Evolutionary conservation across 78 protist genomes (phyloP).

Genomic region (Dictyostelium intermedium): DNA sequence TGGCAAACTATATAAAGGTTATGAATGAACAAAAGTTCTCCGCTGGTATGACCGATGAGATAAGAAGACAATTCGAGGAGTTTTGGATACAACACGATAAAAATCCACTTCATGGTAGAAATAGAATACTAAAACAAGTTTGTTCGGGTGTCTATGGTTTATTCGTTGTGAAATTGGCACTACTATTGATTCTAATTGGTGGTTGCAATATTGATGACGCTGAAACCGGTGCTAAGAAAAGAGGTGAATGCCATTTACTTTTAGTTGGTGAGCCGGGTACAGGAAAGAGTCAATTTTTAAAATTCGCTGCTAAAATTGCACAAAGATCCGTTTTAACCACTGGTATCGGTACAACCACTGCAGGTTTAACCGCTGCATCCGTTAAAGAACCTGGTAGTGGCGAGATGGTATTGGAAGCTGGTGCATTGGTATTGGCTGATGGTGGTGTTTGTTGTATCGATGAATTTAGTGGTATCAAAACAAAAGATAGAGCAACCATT

Average conservation of each 20-base stretch:
- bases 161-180: slow-evolving; percentile 91
- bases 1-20: slow-evolving; percentile 80
- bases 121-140: slow-evolving; percentile 62
- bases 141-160: slow-evolving; percentile 90
- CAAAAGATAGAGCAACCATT: slow-evolving; percentile 89
- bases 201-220: slow-evolving; percentile 83
- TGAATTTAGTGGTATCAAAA: slow-evolving; percentile 94
- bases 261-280: slow-evolving; percentile 98
- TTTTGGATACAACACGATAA: slow-evolving; percentile 80
- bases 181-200: slow-evolving; percentile 91
- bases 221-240: slow-evolving; percentile 52
- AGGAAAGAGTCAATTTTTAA: slow-evolving; percentile 92
- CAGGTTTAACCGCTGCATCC: slow-evolving; percentile 73
- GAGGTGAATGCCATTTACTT: slow-evolving; percentile 97
- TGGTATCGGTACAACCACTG: slow-evolving; percentile 90
- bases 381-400: slow-evolving; percentile 81
- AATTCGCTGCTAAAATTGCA: slow-evolving; percentile 91
- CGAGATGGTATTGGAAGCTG: slow-evolving; percentile 97
- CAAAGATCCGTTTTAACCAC: slow-evolving; percentile 96
- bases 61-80: slow-evolving; percentile 55
- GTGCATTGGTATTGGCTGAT: slow-evolving; percentile 99
- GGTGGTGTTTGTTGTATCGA: slow-evolving; percentile 99
- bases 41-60: slow-evolving; percentile 69
- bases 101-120: slow-evolving; percentile 68
- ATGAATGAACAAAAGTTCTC: slow-evolving; percentile 69